These are phyloP conservation scores for Teratosphaeria nubilosa DNA, from an alignment of 2,329 filamentous ascomycete species.

Conservation along the genomic window DNA sequence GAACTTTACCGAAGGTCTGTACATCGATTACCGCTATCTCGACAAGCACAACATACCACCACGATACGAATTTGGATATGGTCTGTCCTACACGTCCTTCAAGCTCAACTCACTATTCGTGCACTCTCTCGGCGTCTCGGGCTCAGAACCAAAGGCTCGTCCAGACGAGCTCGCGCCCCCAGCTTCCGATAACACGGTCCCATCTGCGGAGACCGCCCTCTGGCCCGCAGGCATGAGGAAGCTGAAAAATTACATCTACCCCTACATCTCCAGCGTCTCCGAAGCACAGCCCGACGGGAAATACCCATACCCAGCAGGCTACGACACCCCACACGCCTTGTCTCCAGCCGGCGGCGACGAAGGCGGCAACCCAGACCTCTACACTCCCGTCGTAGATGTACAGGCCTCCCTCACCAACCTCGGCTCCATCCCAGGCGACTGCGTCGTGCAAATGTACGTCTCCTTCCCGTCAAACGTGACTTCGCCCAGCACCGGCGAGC, in stretches of 20 bases:
- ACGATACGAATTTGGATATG: slow-evolving; percentile 78
- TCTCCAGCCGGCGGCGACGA: slow-evolving; percentile 61
- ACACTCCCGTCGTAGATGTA: slow-evolving; percentile 43
- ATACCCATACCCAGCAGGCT: slow-evolving; percentile 48
- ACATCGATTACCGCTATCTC: slow-evolving; percentile 84
- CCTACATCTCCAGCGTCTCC: slow-evolving; percentile 50
- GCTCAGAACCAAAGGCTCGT: slow-evolving; percentile 23
- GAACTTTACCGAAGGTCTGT: slow-evolving; percentile 71
- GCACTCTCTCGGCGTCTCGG: slow-evolving; percentile 23
- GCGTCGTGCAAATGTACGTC: slow-evolving; percentile 50
- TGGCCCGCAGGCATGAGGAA: slow-evolving; percentile 52
- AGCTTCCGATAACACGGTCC: slow-evolving; percentile 45
- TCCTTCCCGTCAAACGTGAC: slow-evolving; percentile 27
- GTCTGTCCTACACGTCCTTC: slow-evolving; percentile 72
- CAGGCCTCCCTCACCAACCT: slow-evolving; percentile 51
- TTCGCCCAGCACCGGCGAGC: slow-evolving; percentile 14
- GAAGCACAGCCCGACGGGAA: slow-evolving; percentile 28
- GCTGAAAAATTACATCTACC: slow-evolving; percentile 62
- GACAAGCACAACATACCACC: slow-evolving; percentile 66
- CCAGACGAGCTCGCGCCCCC: slow-evolving; percentile 41
- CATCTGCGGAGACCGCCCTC: slow-evolving; percentile 46
- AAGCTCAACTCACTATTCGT: slow-evolving; percentile 47
- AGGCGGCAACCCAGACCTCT: slow-evolving; percentile 58
- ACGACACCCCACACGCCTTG: slow-evolving; percentile 36
- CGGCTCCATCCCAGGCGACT: slow-evolving; percentile 43